These are phyloP conservation scores for Thelonectria discophora DNA, from an alignment of 2,329 filamentous ascomycete species.

Conservation along the genomic window DNA sequence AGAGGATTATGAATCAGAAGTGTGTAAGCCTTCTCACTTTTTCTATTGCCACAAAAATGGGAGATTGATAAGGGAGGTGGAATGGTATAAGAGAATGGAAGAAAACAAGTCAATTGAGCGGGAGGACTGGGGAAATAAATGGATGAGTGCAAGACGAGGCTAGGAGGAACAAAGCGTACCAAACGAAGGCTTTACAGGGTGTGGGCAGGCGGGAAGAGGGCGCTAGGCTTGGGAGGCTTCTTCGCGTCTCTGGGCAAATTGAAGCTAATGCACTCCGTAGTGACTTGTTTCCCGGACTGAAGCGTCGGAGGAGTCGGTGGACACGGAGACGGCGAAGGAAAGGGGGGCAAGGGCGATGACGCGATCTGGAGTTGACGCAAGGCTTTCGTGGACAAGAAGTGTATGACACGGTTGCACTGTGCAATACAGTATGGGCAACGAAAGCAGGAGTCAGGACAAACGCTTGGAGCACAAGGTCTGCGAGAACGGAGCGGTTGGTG, in stretches of 20 bases:
- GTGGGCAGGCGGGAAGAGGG: constrained; percentile 21
- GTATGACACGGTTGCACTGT: constrained; percentile 10
- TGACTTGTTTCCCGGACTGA: constrained; percentile 5
- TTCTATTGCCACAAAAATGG: background rate
- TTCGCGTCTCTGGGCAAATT: constrained; percentile 20
- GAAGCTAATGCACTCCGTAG: background rate
- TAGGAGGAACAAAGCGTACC: constrained; percentile 1
- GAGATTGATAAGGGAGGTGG: background rate
- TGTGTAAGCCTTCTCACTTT: background rate
- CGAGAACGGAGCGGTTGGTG: constrained; percentile 14
- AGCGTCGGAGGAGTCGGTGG: constrained; percentile 2
- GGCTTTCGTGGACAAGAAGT: constrained; percentile 8
- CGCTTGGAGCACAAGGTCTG: background rate
- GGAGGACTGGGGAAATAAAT: constrained; percentile 22
- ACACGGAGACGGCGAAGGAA: constrained; percentile 3
- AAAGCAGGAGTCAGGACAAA: background rate
- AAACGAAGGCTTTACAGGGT: background rate
- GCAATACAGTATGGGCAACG: constrained; percentile 5
- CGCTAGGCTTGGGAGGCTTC: constrained; percentile 18
- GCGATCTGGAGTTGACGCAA: constrained; percentile 6
- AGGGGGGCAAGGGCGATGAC: constrained; percentile 1
- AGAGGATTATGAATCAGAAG: background rate
- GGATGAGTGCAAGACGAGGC: constrained; percentile 18
- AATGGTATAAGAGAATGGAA: constrained; percentile 8
- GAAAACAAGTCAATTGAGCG: constrained; percentile 1